Evolutionary conservation across 2,329 filamentous ascomycete genomes (phyloP).

Genomic region (Alternaria longipes): DNA sequence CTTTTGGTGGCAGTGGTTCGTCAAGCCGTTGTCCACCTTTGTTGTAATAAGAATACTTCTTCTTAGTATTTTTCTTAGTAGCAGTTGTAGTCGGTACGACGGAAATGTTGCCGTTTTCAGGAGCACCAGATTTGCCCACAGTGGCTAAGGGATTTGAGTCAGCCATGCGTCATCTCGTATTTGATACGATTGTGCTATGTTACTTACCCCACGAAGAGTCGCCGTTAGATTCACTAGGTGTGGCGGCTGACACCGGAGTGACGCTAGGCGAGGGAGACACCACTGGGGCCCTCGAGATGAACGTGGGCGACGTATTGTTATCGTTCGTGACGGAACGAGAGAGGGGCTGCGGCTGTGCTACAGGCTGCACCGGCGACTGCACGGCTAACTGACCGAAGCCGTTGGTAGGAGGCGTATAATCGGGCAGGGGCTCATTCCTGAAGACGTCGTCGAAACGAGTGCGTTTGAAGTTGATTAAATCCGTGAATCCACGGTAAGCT

Average conservation of each 20-base stretch:
- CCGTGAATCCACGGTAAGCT: slow-evolving; percentile 52
- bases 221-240: slow-evolving; percentile 22
- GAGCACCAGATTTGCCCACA: slow-evolving; percentile 51
- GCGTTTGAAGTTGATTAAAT: slow-evolving; percentile 52
- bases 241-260: slow-evolving; percentile 27
- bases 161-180: neutral
- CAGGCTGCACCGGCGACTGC: slow-evolving; percentile 19
- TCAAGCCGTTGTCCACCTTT: slow-evolving; percentile 56
- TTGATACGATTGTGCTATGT: neutral
- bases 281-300: slow-evolving; percentile 21
- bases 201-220: slow-evolving; percentile 34
- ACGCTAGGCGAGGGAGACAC: slow-evolving; percentile 31
- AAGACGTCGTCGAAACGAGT: slow-evolving; percentile 55
- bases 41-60: slow-evolving; percentile 55
- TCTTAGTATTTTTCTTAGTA: slow-evolving; percentile 35
- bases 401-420: slow-evolving; percentile 24
- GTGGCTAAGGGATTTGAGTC: slow-evolving; percentile 48
- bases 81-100: slow-evolving; percentile 40
- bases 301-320: slow-evolving; percentile 22
- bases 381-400: slow-evolving; percentile 3
- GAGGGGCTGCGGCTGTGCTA: slow-evolving; percentile 26
- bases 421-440: slow-evolving; percentile 53
- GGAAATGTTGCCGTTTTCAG: slow-evolving; percentile 48
- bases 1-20: slow-evolving; percentile 45
- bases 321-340: slow-evolving; percentile 25